Percentiles rank a stretch among this genome's conserved stretches.
Conservation (phyloP, 75 land plant genomes). For the Picea sitchensis region DNA sequence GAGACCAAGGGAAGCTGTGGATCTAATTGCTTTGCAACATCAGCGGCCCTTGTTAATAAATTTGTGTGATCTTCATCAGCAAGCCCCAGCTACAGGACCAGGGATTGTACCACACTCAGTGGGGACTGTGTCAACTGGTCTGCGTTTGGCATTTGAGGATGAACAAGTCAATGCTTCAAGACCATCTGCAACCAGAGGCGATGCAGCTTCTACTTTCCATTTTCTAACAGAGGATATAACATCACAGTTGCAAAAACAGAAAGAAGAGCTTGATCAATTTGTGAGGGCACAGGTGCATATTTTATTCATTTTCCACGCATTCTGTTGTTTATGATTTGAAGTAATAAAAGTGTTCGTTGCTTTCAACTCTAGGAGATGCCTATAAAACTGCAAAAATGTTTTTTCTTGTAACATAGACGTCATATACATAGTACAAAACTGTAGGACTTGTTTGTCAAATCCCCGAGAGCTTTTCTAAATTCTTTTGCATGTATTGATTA, state of each 20-base stretch:
- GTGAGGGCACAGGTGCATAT: constrained; percentile 23
- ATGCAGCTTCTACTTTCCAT: background rate
- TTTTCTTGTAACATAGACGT: background rate
- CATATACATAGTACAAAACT: background rate
- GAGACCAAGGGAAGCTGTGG: constrained; percentile 25
- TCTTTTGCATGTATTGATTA: background rate
- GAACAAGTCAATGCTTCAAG: constrained; percentile 30
- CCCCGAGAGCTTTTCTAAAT: background rate
- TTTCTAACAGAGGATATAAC: constrained; percentile 21
- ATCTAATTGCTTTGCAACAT: constrained; percentile 12
- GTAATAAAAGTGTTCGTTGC: background rate
- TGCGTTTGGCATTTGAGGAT: constrained; percentile 38
- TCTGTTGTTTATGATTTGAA: background rate
- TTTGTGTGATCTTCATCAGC: constrained; percentile 23
- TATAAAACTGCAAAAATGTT: background rate
- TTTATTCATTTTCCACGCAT: background rate
- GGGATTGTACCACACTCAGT: constrained; percentile 17
- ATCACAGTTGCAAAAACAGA: constrained; percentile 26
- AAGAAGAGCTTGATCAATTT: constrained; percentile 33
- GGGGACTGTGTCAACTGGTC: constrained; percentile 27
- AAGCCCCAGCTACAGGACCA: constrained; percentile 13
- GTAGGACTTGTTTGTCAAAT: background rate
- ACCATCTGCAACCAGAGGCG: constrained; percentile 8
- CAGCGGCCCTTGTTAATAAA: constrained; percentile 14
- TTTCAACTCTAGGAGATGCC: background rate